A percentile compares a stretch with the other conserved stretches of the same genome.
phyloP scores from a whole-genome alignment of 108 stramenopile genomes.

The Ochromonas danica region DNA sequence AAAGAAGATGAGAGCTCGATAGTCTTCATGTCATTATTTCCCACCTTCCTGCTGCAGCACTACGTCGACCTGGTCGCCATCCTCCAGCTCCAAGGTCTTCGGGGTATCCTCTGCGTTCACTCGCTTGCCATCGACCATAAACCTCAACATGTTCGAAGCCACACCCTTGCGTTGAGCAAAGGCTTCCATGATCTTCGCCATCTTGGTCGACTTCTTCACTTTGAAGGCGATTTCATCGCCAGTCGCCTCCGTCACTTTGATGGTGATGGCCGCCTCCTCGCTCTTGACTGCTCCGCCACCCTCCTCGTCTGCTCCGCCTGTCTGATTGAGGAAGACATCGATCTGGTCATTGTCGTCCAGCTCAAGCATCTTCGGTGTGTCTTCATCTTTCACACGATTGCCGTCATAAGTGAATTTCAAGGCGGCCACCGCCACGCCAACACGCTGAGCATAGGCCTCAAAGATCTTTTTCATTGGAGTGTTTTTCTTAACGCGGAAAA shows the following conservation, averaged over 20 bases:
- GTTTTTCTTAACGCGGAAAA: neutral
- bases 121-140: neutral
- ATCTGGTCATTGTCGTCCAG: slow-evolving; percentile 7
- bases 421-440: neutral
- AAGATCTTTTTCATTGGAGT: slow-evolving; percentile 18
- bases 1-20: no score
- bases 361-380: slow-evolving; percentile 27
- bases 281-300: no score
- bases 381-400: neutral
- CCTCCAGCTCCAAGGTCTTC: slow-evolving; percentile 9
- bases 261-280: neutral
- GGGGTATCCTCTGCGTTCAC: slow-evolving; percentile 3
- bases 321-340: neutral
- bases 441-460: neutral
- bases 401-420: neutral
- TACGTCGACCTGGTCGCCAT: neutral
- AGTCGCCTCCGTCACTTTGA: neutral
- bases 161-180: slow-evolving; percentile 11
- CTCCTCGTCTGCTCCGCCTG: no score
- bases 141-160: neutral
- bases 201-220: slow-evolving; percentile 5
- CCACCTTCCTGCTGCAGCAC: no score
- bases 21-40: no score
- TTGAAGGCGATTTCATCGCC: neutral
- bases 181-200: slow-evolving; percentile 8